Conservation (phyloP, 257 asterid genomes). For the Solanum clarkiae region DNA sequence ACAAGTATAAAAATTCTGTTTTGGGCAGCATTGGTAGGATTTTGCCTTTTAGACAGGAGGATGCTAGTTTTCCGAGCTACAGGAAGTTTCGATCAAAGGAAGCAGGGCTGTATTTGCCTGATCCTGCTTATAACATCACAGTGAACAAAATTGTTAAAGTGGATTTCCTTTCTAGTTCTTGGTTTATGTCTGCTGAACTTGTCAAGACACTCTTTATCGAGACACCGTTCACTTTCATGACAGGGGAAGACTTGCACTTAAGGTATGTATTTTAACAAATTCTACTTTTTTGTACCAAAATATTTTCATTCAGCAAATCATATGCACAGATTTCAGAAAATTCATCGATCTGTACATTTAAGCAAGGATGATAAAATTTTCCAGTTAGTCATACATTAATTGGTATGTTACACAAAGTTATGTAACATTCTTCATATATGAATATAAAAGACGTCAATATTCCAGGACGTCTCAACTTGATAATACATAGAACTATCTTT, state of each 20-base stretch:
- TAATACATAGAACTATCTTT: background rate
- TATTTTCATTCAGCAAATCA: background rate
- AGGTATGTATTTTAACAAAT: slow-evolving; percentile 32
- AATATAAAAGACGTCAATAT: background rate
- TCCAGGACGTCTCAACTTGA: background rate
- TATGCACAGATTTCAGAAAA: background rate
- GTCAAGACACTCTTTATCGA: slow-evolving; percentile 80
- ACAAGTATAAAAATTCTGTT: slow-evolving; percentile 71
- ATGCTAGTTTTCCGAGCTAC: slow-evolving; percentile 79
- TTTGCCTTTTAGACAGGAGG: slow-evolving; percentile 75
- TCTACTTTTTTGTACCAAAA: background rate
- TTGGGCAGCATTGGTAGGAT: slow-evolving; percentile 91
- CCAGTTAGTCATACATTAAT: background rate
- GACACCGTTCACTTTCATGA: slow-evolving; percentile 82
- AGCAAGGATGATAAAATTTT: background rate
- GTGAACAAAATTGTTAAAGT: slow-evolving; percentile 67
- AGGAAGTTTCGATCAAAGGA: slow-evolving; percentile 81
- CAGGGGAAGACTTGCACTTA: slow-evolving; percentile 93
- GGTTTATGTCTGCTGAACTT: slow-evolving; percentile 89
- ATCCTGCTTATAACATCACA: slow-evolving; percentile 84
- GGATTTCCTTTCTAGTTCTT: slow-evolving; percentile 86
- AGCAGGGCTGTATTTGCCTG: slow-evolving; percentile 91
- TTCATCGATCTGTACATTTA: background rate
- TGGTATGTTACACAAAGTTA: background rate
- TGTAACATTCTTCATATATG: background rate